Percentiles rank a stretch among this genome's conserved stretches.
phyloP scores from a whole-genome alignment of 2,329 filamentous ascomycete genomes.

The Madurella mycetomatis region DNA sequence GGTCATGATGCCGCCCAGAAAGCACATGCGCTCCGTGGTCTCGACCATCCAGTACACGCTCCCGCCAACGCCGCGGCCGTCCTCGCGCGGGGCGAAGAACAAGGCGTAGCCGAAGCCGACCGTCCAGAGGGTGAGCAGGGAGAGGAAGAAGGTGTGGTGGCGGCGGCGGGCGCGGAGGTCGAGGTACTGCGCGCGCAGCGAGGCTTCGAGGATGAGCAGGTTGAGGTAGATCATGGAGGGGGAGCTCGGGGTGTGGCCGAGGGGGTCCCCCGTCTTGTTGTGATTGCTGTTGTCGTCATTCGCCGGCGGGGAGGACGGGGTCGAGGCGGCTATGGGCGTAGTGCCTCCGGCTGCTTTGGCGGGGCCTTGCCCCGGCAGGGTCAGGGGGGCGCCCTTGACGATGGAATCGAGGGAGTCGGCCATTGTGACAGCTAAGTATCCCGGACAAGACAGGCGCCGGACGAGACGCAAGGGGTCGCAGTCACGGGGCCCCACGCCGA shows the following conservation, averaged over 20 bases:
- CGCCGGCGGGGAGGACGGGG: conserved; percentile 17
- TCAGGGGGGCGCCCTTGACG: conserved; percentile 75
- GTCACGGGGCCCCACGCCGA: not conserved
- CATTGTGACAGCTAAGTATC: conserved; percentile 38
- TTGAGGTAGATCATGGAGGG: conserved; percentile 98
- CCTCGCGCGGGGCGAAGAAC: conserved; percentile 92
- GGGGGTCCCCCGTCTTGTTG: conserved; percentile 59
- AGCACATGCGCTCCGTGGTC: conserved; percentile 81
- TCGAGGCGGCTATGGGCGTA: conserved; percentile 41
- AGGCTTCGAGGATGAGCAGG: conserved; percentile 92
- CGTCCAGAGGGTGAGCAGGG: conserved; percentile 75
- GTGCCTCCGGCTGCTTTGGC: conserved; percentile 41
- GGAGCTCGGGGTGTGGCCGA: conserved; percentile 78
- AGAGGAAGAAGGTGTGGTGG: conserved; percentile 89
- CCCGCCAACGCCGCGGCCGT: conserved; percentile 84
- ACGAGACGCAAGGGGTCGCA: conserved; percentile 1
- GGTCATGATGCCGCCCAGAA: conserved; percentile 86
- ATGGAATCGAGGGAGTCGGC: conserved; percentile 74
- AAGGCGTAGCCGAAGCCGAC: conserved; percentile 82
- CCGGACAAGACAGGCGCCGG: not conserved
- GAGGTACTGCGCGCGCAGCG: conserved; percentile 86
- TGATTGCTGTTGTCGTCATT: not conserved
- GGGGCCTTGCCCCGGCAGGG: conserved; percentile 52
- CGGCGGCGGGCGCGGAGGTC: conserved; percentile 81
- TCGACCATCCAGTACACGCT: conserved; percentile 97